Evolutionary conservation across 441 rosid genomes (phyloP).

Genomic region (Sinapis alba): DNA sequence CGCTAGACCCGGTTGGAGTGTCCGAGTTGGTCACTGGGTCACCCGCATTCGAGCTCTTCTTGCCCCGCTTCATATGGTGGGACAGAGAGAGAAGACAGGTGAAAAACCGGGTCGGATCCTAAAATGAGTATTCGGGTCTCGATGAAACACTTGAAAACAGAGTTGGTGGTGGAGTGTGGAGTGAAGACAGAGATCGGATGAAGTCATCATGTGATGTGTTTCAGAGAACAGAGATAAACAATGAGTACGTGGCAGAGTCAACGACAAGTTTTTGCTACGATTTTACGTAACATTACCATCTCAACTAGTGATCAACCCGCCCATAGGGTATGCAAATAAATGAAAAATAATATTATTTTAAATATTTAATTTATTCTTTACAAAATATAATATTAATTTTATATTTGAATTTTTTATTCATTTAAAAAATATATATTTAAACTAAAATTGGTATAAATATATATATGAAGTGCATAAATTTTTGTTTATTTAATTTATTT

Average conservation of each 20-base stretch:
- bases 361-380: too few relatives aligned
- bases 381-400: too few relatives aligned
- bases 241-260: constrained; percentile 21
- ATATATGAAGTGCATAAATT: too few relatives aligned
- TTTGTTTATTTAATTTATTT: too few relatives aligned
- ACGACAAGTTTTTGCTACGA: constrained; percentile 4
- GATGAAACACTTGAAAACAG: neutral
- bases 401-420: too few relatives aligned
- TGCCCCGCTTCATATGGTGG: constrained; percentile 30
- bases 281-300: neutral
- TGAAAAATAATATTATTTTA: too few relatives aligned
- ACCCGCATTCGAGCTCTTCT: constrained; percentile 27
- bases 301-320: too few relatives aligned
- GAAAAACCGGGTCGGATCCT: constrained; percentile 18
- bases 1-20: constrained; percentile 11
- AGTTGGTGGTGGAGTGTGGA: neutral
- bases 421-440: too few relatives aligned
- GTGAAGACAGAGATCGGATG: neutral
- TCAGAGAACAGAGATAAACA: neutral
- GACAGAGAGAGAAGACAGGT: neutral
- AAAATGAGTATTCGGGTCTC: neutral
- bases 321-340: too few relatives aligned
- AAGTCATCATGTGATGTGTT: constrained; percentile 31
- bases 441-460: too few relatives aligned
- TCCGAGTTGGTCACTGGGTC: constrained; percentile 13